Base-by-base conservation (phyloP, 768 basidiomycete genomes). In the Leccinum barrowsii region DNA sequence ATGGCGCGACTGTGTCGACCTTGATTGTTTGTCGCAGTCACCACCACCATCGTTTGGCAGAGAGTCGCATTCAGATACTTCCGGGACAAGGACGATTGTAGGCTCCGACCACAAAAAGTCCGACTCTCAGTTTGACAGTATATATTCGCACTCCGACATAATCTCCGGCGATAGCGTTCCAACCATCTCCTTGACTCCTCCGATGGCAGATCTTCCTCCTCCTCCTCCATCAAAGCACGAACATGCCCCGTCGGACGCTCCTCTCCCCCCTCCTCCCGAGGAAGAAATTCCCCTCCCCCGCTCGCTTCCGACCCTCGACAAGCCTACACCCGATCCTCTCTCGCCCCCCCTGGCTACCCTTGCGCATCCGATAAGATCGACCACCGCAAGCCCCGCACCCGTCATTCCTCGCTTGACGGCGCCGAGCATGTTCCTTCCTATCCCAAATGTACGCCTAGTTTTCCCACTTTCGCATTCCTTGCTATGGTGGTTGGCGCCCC, bases 401-500 rank as follows among this genome's bases (percentile, higher is more conserved):
- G 66, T 89, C 21, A 76, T 90, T 26, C 89, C 90, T 2, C 84
- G 83, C 37, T 82, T 92, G 37, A 78, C 86, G 35, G 72, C 83
- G 28, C 85, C 90, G 34, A 87, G 85, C 34, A 87, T 92, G 86
- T 93, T 93, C 70, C 75, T 92, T 50, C 91, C 91, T n/a, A 88
- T 92, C 46, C 91, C 92, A 52, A 91, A 91, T 77, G 91, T 93
- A 81, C 84, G 89, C 83, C 75, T 65, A 64, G 30, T 63, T 71
- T 69, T 52, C 56, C 74, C 75, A 52, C 73, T 82, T 61, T 81
- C 79, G 49, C 76, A 76, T 71, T 73, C 77, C 58, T 76, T 88
- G 48, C 78, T 80, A 11, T 88, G 84, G 84, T 87, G 82, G 84
- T 72, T 89, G 64, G 67, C 60, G 34, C 65, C 68, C 8, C 56